These are phyloP conservation scores for Coniferiporia sulphurascens DNA, from an alignment of 1,284 basidiomycete genomes.

Conservation along the genomic window DNA sequence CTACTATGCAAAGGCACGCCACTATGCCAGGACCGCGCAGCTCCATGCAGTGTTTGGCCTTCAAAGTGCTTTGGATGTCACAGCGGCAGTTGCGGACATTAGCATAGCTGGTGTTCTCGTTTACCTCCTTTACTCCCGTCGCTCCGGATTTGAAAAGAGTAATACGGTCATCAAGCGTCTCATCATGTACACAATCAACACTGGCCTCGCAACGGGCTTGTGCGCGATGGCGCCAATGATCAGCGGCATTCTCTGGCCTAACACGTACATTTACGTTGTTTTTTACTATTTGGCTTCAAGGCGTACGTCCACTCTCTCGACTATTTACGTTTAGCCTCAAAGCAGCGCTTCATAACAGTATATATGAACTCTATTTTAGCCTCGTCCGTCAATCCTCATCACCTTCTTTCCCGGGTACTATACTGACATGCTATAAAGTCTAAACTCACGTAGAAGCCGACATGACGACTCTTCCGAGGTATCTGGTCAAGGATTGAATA, in stretches of 20 bases:
- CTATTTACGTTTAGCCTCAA: not conserved
- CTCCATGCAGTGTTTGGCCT: not conserved
- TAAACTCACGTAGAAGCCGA: not conserved
- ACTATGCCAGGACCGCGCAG: not conserved
- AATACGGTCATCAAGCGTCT: constrained; percentile 3
- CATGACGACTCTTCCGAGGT: not conserved
- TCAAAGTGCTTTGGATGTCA: not conserved
- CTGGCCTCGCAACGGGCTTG: constrained; percentile 8
- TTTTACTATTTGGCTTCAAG: not conserved
- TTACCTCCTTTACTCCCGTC: not conserved
- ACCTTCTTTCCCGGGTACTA: not conserved
- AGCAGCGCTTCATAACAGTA: not conserved
- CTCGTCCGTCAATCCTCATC: not conserved
- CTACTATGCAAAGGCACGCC: not conserved
- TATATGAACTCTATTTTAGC: not conserved
- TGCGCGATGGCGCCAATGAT: not conserved
- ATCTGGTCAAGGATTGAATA: not conserved
- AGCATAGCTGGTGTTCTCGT: constrained; percentile 5
- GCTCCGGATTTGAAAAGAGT: constrained; percentile 3
- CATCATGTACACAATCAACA: constrained; percentile 8
- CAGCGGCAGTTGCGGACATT: not conserved
- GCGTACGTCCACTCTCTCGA: not conserved
- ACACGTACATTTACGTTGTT: not conserved
- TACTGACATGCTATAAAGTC: not conserved
- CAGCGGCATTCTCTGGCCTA: not conserved